Evolutionary conservation across 2,329 filamentous ascomycete species (phyloP), one percentile per base, ranked within the genome.

Genomic region (Fusarium odoratissimum): DNA sequence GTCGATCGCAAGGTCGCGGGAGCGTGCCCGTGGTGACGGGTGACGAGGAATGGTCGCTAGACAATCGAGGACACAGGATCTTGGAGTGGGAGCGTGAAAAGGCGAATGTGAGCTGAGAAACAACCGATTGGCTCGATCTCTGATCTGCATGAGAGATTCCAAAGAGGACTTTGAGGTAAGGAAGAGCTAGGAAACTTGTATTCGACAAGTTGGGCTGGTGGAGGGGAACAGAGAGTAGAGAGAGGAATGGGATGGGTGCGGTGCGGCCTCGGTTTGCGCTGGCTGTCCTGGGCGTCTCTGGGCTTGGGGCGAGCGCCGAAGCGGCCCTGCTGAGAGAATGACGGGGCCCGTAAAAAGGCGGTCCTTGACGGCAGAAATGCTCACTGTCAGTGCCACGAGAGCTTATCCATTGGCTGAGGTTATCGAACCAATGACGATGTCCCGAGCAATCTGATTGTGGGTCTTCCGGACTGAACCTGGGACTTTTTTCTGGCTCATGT

Each of bases 331-430:
- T 75, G 72, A 79, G 73, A 72, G 68, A 73, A 77, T 79, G 76
- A 79, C 74, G 76, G 76, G 72, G 71, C 61, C 51, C 25, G 37
- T 31, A 54, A 62, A 71, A 65, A 64, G 67, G 79, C 80, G 80
- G 80, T 80, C 60, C 42, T 38, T 1, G 3, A 14, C 40, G 81
- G 81, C 80, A 82, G 76, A 80, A 80, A 69, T 41, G 35, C 48
- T 68, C 65, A 51, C 28, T 25, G 8, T 14, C 23, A 45, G 38
- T 35, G 33, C 48, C 31, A 62, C 48, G 37, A 63, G 64, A 63
- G 55, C 55, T 68, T 67, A 68, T 67, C 65, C 35, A 64, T 69
- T 69, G 66, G 66, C 17, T 40, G 17, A 62, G 55, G 28, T 37
- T 58, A 19, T 40, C 48, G 25, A 42, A 16, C 66, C 65, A 69